These are phyloP conservation scores for Alisma plantagoaquatica DNA, from an alignment of 106 monocot species.

Conservation along the genomic window DNA sequence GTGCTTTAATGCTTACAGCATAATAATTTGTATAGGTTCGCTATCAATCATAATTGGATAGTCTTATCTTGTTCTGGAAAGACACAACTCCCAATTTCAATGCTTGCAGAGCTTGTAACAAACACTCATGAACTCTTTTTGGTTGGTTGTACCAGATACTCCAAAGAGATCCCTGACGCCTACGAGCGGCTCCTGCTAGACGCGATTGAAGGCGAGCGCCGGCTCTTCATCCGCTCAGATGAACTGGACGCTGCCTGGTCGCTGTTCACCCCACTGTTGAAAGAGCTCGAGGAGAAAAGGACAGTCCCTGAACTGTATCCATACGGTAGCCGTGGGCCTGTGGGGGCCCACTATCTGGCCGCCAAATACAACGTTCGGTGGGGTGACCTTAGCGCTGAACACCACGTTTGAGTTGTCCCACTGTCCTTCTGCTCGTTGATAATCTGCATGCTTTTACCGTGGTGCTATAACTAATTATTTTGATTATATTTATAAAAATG, in stretches of 20 bases:
- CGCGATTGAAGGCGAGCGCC: constrained; percentile 76
- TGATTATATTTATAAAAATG: no score
- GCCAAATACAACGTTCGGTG: constrained; percentile 78
- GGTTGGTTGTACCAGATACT: constrained; percentile 32
- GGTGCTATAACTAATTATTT: no score
- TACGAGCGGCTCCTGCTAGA: constrained; percentile 81
- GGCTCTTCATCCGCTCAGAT: constrained; percentile 83
- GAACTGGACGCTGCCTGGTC: constrained; percentile 85
- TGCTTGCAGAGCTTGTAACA: no score
- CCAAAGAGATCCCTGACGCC: constrained; percentile 82
- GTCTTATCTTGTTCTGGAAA: no score
- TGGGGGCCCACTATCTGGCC: constrained; percentile 69
- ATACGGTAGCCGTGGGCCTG: constrained; percentile 74
- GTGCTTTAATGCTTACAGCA: no score
- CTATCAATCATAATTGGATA: no score
- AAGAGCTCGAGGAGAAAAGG: constrained; percentile 73
- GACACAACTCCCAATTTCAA: no score
- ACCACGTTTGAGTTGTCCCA: no score
- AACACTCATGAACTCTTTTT: not conserved
- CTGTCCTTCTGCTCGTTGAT: no score
- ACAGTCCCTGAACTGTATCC: constrained; percentile 78
- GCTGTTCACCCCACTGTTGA: constrained; percentile 76
- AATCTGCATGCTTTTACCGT: no score
- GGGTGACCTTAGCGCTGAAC: constrained; percentile 57
- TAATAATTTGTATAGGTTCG: no score